Conservation (phyloP, 2,329 filamentous ascomycete genomes). For the Phaeosphaeriaceae sp. region DNA sequence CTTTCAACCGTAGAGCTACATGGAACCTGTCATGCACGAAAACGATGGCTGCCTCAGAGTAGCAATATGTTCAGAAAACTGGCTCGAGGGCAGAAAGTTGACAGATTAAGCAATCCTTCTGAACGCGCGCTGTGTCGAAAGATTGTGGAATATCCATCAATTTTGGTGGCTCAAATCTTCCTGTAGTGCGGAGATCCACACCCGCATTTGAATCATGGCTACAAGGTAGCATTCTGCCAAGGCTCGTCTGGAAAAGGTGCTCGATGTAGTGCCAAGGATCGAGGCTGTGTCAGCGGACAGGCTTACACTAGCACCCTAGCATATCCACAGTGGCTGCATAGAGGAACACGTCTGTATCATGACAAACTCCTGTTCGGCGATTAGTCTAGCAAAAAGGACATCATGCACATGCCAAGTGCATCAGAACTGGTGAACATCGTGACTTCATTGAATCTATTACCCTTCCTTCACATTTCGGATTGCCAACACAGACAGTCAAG, state of each 20-base stretch:
- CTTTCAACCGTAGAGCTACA: neutral
- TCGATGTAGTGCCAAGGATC: neutral
- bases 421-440: neutral
- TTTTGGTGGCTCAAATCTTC: neutral
- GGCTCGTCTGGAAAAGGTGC: neutral
- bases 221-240: neutral
- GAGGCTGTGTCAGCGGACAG: neutral
- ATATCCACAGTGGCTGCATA: neutral
- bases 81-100: neutral
- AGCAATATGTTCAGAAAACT: no score
- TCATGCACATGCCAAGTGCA: no score
- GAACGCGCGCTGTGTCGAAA: no score
- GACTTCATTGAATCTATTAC: neutral
- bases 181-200: neutral
- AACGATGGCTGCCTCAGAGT: no score
- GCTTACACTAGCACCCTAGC: neutral
- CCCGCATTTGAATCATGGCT: neutral
- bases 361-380: neutral
- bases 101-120: neutral
- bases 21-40: no score
- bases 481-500: slow-evolving; percentile 7
- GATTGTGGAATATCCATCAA: no score
- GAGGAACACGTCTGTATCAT: neutral
- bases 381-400: neutral
- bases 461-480: neutral